Percentiles rank a stretch among this genome's conserved stretches.
Conservation (phyloP, 305 asterid genomes). For the Fraxinus sp. region DNA sequence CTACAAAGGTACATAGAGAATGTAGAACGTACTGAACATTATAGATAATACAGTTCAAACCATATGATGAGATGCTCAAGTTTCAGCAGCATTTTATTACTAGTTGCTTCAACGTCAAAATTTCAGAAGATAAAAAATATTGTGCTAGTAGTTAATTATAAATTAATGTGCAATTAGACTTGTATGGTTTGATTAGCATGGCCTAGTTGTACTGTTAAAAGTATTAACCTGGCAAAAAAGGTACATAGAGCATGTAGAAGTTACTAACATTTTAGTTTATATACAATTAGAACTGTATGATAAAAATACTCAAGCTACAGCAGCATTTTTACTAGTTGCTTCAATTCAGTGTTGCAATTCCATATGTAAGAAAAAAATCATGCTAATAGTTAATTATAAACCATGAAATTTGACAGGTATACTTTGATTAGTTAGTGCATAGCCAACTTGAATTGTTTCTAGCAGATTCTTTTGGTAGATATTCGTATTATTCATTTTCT, state of each 20-base stretch:
- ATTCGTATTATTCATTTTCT: background rate
- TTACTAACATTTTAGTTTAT: background rate
- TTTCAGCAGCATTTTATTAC: background rate
- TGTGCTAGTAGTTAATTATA: background rate
- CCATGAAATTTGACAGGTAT: background rate
- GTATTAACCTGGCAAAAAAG: background rate
- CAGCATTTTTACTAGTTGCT: background rate
- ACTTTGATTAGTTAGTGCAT: background rate
- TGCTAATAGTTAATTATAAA: background rate
- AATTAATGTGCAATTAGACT: background rate
- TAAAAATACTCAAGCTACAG: background rate
- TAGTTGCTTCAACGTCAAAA: background rate
- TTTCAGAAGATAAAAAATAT: no score
- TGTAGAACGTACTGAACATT: background rate
- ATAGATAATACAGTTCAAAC: background rate
- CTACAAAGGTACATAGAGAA: slow-evolving; percentile 27
- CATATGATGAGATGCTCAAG: background rate
- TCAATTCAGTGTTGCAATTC: background rate
- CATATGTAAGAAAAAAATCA: background rate
- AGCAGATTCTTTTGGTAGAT: background rate
- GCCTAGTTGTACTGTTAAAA: background rate
- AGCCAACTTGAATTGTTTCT: background rate
- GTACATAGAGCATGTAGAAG: background rate
- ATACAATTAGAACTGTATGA: background rate
- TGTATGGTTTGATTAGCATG: background rate